These are phyloP conservation scores for Endotrypanum monterogeii DNA, from an alignment of 208 protist genomes.

Conservation along the genomic window DNA sequence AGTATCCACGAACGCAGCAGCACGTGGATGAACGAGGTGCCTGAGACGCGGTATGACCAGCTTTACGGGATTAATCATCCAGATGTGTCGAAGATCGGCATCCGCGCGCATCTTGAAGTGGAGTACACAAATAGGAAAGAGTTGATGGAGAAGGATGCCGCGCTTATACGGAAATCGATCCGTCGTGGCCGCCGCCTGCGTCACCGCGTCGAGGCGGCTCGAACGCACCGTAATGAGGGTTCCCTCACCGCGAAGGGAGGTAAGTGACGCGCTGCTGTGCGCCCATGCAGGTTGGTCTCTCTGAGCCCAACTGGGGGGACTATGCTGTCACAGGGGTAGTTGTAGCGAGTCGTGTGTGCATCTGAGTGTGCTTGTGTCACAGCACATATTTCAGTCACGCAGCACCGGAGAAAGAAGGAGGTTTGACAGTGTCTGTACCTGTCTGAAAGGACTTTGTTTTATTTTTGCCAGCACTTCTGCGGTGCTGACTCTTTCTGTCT, in stretches of 20 bases:
- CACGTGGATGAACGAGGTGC: slow-evolving; percentile 89
- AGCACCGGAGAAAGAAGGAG: not conserved
- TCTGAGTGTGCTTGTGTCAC: not conserved
- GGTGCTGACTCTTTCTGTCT: slow-evolving; percentile 2
- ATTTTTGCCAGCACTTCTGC: not conserved
- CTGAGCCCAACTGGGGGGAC: not conserved
- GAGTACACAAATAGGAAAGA: slow-evolving; percentile 85
- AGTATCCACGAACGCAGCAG: slow-evolving; percentile 77
- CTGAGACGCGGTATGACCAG: slow-evolving; percentile 89
- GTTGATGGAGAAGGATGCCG: slow-evolving; percentile 78
- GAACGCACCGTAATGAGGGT: slow-evolving; percentile 80
- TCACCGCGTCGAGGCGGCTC: slow-evolving; percentile 63
- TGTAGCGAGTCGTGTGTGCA: not conserved
- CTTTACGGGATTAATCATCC: slow-evolving; percentile 86
- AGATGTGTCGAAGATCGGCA: slow-evolving; percentile 85
- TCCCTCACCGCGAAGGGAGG: slow-evolving; percentile 30
- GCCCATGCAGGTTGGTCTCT: not conserved
- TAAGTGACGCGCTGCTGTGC: slow-evolving; percentile 8
- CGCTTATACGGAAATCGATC: slow-evolving; percentile 70
- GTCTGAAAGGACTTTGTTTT: not conserved
- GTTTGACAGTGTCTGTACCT: not conserved
- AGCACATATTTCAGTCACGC: not conserved
- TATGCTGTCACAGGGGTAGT: not conserved
- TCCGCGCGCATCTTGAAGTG: slow-evolving; percentile 77
- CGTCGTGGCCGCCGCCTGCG: slow-evolving; percentile 74